phyloP scores from a whole-genome alignment of 2,329 filamentous ascomycete genomes.

The Blastomyces parvus region DNA sequence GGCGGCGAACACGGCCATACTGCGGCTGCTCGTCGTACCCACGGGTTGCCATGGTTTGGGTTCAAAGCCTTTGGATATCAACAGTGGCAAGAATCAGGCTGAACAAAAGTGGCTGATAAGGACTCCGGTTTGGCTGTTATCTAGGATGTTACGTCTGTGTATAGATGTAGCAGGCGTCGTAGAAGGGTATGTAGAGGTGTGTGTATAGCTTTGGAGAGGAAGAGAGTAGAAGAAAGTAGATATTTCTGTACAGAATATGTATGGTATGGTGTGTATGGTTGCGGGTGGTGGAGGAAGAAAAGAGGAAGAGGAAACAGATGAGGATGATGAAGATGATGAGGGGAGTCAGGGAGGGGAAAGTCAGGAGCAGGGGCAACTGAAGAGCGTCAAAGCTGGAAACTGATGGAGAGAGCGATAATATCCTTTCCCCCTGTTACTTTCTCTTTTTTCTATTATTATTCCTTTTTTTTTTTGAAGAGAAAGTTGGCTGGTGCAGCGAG shows the following conservation, averaged over 20 bases:
- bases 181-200: background rate
- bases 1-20: slow-evolving; percentile 49
- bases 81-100: background rate
- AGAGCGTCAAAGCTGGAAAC: background rate
- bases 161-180: background rate
- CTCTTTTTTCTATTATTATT: too few relatives aligned
- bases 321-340: background rate
- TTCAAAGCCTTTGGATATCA: slow-evolving; percentile 4
- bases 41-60: slow-evolving; percentile 14
- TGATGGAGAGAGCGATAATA: background rate
- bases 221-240: background rate
- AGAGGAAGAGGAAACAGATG: background rate
- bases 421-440: background rate
- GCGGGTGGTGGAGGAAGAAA: too few relatives aligned
- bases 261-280: background rate
- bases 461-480: too few relatives aligned
- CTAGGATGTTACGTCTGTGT: background rate
- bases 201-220: background rate
- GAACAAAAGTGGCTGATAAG: background rate
- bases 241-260: background rate
- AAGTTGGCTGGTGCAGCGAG: too few relatives aligned
- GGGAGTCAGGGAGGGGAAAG: background rate
- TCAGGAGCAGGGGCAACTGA: background rate
- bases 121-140: background rate
- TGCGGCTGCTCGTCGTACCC: slow-evolving; percentile 14